Conservation (phyloP, 352 stramenopile genomes). For the Globisporangium mamillatum region DNA sequence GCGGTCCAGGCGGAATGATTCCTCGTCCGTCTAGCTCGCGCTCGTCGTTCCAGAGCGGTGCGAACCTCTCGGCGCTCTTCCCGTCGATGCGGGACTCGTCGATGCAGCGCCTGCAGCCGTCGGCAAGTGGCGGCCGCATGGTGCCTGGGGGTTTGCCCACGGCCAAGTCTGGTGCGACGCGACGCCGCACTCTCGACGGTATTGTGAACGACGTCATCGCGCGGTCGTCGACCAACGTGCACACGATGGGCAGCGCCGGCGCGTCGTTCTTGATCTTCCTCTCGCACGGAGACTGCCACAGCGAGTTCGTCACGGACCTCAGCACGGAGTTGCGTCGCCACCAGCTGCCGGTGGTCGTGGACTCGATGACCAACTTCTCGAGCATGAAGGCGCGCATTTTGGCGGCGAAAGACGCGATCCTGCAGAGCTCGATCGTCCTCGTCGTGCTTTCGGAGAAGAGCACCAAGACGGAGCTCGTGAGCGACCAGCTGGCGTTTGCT, state of each 20-base stretch:
- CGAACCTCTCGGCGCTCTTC: constrained; percentile 14
- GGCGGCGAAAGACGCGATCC: constrained; percentile 73
- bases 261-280: constrained; percentile 62
- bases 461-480: constrained; percentile 78
- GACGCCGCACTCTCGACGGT: constrained; percentile 39
- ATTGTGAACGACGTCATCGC: constrained; percentile 58
- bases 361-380: constrained; percentile 67
- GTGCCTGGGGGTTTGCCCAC: background rate
- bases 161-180: background rate
- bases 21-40: constrained; percentile 13
- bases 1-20: constrained; percentile 13
- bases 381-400: constrained; percentile 77
- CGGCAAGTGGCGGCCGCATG: background rate
- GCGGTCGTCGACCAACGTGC: constrained; percentile 12
- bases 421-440: constrained; percentile 65
- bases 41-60: constrained; percentile 15
- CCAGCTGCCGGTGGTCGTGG: constrained; percentile 48
- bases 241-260: background rate
- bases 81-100: constrained; percentile 12
- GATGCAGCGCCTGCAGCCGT: constrained; percentile 10
- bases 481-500: constrained; percentile 78
- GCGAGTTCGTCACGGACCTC: constrained; percentile 58
- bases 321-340: constrained; percentile 50
- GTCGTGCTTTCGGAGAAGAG: constrained; percentile 74
- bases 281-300: constrained; percentile 73